These are phyloP conservation scores for Elsinoe australis DNA, from an alignment of 2,329 filamentous ascomycete species.

Conservation along the genomic window DNA sequence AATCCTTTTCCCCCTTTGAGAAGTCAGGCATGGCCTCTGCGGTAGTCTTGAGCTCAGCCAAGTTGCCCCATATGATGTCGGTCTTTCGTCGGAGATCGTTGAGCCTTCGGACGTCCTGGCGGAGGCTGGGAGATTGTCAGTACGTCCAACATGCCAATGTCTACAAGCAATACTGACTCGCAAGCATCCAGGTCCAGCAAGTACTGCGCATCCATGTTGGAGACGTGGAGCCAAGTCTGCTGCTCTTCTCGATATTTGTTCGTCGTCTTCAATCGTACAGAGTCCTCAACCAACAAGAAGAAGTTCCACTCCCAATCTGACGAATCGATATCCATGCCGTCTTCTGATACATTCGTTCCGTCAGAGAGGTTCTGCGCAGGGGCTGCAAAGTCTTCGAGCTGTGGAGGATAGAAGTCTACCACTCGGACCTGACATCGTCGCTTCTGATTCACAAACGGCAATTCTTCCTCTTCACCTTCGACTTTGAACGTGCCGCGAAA, in stretches of 20 bases:
- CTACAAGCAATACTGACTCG: conserved; percentile 50
- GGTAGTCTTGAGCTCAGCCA: conserved; percentile 59
- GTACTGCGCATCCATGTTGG: conserved; percentile 49
- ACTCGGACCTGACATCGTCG: conserved; percentile 67
- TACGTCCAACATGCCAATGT: too few relatives aligned
- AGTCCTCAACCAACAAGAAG: conserved; percentile 68
- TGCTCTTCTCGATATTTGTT: conserved; percentile 34
- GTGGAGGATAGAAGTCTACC: conserved; percentile 67
- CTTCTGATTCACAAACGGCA: conserved; percentile 68
- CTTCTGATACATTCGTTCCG: conserved; percentile 26
- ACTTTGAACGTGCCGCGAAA: background rate
- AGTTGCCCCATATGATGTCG: conserved; percentile 75
- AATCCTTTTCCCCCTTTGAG: conserved; percentile 22
- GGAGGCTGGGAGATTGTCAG: conserved; percentile 49
- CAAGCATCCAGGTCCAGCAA: conserved; percentile 49
- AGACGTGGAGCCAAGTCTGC: conserved; percentile 61
- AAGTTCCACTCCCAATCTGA: conserved; percentile 75
- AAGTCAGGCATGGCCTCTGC: conserved; percentile 25
- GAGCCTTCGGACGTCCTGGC: conserved; percentile 44
- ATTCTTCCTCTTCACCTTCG: conserved; percentile 28
- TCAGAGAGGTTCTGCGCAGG: background rate
- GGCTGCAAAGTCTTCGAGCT: conserved; percentile 62
- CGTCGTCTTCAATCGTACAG: conserved; percentile 31
- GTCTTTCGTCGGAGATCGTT: conserved; percentile 58
- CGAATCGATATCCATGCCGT: conserved; percentile 30